phyloP scores from a whole-genome alignment of 2,329 filamentous ascomycete genomes.

The Pseudocercospora fijiensis region DNA sequence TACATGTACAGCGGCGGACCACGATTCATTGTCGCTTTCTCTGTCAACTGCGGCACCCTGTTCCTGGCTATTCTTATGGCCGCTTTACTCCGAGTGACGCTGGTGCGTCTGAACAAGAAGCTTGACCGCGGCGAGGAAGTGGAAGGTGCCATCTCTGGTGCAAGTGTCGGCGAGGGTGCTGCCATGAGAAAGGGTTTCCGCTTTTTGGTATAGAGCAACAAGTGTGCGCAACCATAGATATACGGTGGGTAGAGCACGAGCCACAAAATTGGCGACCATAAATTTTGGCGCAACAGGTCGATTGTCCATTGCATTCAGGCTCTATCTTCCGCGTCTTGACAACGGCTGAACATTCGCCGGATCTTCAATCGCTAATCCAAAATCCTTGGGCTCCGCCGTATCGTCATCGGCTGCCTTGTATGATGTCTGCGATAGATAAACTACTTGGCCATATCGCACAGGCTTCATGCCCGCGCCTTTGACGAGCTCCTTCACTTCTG shows the following conservation, averaged over 20 bases:
- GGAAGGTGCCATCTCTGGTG: slow-evolving; percentile 54
- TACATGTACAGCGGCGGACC: slow-evolving; percentile 40
- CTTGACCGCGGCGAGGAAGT: slow-evolving; percentile 62
- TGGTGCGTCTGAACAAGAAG: slow-evolving; percentile 67
- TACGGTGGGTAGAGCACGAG: not conserved
- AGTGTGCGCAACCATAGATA: not conserved
- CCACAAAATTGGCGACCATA: not conserved
- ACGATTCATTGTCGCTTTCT: slow-evolving; percentile 38
- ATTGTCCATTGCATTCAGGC: not conserved
- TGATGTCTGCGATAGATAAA: slow-evolving; percentile 2
- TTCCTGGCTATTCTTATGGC: slow-evolving; percentile 65
- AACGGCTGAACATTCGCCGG: slow-evolving; percentile 22
- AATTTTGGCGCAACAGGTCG: not conserved
- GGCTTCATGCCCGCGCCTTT: slow-evolving; percentile 19
- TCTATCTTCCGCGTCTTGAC: not conserved
- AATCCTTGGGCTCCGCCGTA: slow-evolving; percentile 18
- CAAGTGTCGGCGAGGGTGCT: slow-evolving; percentile 50
- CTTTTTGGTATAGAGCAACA: slow-evolving; percentile 49
- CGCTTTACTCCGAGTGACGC: slow-evolving; percentile 60
- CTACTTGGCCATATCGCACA: slow-evolving; percentile 19
- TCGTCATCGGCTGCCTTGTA: slow-evolving; percentile 12
- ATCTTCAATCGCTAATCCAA: slow-evolving; percentile 19
- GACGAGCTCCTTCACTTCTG: slow-evolving; percentile 20
- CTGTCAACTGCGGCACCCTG: slow-evolving; percentile 56
- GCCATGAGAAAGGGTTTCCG: slow-evolving; percentile 62